phyloP scores from a whole-genome alignment of 306 rosid species.

The Sindora glabra region DNA sequence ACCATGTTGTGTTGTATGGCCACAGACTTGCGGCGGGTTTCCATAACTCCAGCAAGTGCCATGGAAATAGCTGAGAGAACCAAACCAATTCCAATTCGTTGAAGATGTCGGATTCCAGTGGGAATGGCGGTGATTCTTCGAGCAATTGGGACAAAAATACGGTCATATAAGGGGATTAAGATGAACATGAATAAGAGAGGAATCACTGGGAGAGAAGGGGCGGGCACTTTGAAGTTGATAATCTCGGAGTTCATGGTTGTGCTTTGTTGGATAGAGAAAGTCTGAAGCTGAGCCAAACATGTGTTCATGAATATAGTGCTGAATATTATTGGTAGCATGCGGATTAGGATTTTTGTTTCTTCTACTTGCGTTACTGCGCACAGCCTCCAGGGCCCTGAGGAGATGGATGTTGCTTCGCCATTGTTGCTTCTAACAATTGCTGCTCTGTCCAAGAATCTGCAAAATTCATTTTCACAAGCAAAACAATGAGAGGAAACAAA shows the following conservation, averaged over 20 bases:
- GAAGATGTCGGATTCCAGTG: constrained; percentile 77
- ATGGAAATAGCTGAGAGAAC: constrained; percentile 63
- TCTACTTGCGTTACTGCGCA: constrained; percentile 86
- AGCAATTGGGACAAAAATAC: constrained; percentile 53
- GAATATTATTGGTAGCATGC: constrained; percentile 78
- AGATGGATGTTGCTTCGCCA: neutral
- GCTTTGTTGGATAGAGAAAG: constrained; percentile 71
- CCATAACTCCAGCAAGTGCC: constrained; percentile 49
- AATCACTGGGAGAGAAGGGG: constrained; percentile 60
- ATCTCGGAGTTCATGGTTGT: constrained; percentile 50
- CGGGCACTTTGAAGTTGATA: constrained; percentile 54
- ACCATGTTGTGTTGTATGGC: constrained; percentile 56
- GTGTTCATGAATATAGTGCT: constrained; percentile 77
- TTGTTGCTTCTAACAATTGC: constrained; percentile 28
- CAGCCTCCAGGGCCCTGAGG: constrained; percentile 44
- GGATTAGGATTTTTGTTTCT: constrained; percentile 71
- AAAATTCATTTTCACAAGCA: neutral
- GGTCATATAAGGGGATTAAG: constrained; percentile 64
- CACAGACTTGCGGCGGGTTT: constrained; percentile 42
- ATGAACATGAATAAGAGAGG: constrained; percentile 53
- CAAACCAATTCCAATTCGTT: constrained; percentile 62
- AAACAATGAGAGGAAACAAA: neutral
- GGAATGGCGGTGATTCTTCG: constrained; percentile 70
- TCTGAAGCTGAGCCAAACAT: constrained; percentile 88
- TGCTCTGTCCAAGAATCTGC: constrained; percentile 69